These are phyloP conservation scores for Exophiala sp. DNA, from an alignment of 2,329 filamentous ascomycete genomes.

Conservation along the genomic window DNA sequence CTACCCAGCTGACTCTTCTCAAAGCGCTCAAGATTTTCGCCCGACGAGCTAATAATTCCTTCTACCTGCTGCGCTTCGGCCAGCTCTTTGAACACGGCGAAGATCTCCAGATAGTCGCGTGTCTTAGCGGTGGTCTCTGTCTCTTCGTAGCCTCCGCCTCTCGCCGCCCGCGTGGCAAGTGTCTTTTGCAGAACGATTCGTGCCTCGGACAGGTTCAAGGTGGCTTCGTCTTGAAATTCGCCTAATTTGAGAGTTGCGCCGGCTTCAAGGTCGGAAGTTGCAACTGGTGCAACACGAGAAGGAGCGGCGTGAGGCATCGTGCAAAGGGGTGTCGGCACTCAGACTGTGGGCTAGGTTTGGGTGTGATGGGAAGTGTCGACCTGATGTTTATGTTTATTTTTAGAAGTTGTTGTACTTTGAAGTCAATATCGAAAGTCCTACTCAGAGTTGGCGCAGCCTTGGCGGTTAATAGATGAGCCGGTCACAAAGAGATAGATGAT, in stretches of 20 bases:
- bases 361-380: neutral
- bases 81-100: constrained; percentile 92
- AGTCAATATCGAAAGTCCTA: neutral
- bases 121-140: constrained; percentile 72
- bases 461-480: constrained; percentile 2
- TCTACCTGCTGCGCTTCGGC: constrained; percentile 95
- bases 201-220: constrained; percentile 87
- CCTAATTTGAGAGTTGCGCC: constrained; percentile 77
- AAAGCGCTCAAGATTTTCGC: constrained; percentile 76
- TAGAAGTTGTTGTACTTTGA: too few species aligned
- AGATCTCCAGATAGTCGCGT: constrained; percentile 87
- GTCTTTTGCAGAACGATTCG: constrained; percentile 88
- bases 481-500: too few species aligned
- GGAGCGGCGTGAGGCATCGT: constrained; percentile 28
- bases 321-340: neutral
- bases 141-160: constrained; percentile 39
- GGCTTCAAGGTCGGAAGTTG: constrained; percentile 81
- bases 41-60: constrained; percentile 73
- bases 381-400: too few species aligned
- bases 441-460: constrained; percentile 2
- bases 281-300: constrained; percentile 35
- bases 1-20: constrained; percentile 79
- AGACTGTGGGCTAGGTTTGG: neutral
- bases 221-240: constrained; percentile 89
- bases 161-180: constrained; percentile 56